Evolutionary conservation across 768 basidiomycete species (phyloP).

Genomic region (Lactarius sp.): DNA sequence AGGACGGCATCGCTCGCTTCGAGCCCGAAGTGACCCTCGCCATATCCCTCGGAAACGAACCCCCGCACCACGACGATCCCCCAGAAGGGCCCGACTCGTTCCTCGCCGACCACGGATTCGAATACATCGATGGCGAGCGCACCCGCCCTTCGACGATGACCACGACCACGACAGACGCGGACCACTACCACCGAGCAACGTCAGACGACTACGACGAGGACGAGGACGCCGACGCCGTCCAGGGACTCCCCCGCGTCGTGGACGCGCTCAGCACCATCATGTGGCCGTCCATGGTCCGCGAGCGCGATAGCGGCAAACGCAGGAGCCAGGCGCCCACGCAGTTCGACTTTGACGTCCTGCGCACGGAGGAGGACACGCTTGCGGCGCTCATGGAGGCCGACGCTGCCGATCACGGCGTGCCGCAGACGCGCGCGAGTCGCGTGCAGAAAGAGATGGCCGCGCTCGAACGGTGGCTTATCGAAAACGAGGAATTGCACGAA

Average conservation of each 20-base stretch:
- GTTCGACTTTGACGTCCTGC: constrained; percentile 25
- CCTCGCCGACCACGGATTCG: constrained; percentile 66
- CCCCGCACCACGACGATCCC: constrained; percentile 28
- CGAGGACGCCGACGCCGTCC: constrained; percentile 23
- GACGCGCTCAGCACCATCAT: constrained; percentile 83
- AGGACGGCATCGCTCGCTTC: constrained; percentile 43
- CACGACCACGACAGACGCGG: background rate
- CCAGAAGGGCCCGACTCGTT: constrained; percentile 55
- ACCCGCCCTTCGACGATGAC: background rate
- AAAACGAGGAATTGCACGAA: constrained; percentile 37
- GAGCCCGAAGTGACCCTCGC: constrained; percentile 72
- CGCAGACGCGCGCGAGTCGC: constrained; percentile 24
- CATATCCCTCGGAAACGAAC: constrained; percentile 43
- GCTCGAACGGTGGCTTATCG: constrained; percentile 59
- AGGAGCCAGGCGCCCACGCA: constrained; percentile 33
- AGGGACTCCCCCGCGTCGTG: constrained; percentile 59
- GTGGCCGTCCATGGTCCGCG: constrained; percentile 75
- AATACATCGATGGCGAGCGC: constrained; percentile 60
- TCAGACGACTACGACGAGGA: background rate
- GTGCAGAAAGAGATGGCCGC: constrained; percentile 52
- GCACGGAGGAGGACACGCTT: constrained; percentile 34
- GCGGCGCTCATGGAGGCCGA: constrained; percentile 31
- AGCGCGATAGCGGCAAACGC: constrained; percentile 28
- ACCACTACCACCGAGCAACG: background rate
- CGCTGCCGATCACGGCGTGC: constrained; percentile 26